These are phyloP conservation scores for Pulicaria dysenterica DNA, from an alignment of 129 eudicot genomes.

Conservation along the genomic window DNA sequence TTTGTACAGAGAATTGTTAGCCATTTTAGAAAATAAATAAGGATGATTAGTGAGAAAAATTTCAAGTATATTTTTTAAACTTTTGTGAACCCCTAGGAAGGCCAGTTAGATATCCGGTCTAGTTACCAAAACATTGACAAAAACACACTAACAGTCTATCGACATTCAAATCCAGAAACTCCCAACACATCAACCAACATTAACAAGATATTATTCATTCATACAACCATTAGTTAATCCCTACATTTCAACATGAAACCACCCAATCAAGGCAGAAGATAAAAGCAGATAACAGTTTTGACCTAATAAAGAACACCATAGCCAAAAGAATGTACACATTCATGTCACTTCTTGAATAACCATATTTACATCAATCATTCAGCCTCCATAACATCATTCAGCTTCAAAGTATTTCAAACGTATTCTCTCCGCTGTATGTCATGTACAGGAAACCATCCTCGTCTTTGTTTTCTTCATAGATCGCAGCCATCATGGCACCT, in stretches of 20 bases:
- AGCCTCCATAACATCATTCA: not conserved
- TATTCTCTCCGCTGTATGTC: constrained; percentile 99
- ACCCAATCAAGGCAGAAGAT: not conserved
- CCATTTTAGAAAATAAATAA: too few species aligned
- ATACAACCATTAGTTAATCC: not conserved
- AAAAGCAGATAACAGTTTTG: constrained; percentile 2
- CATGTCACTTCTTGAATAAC: constrained; percentile 9
- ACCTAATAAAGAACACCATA: constrained; percentile 18
- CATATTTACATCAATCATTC: constrained; percentile 46
- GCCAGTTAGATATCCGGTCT: too few species aligned
- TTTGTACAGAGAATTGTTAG: too few species aligned
- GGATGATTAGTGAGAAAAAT: too few species aligned
- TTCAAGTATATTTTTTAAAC: too few species aligned
- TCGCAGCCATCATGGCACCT: constrained; percentile 97
- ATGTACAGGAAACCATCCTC: constrained; percentile 97
- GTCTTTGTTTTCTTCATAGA: constrained; percentile 90
- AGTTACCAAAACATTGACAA: not conserved
- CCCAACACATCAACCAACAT: not conserved
- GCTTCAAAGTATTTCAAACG: constrained; percentile 66
- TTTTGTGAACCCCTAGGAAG: too few species aligned
- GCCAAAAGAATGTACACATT: constrained; percentile 48
- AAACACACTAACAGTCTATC: not conserved
- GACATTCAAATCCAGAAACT: not conserved
- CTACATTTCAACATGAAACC: constrained; percentile 8
- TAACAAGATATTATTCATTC: constrained; percentile 13